A percentile compares a stretch with the other conserved stretches of the same genome.
These are phyloP conservation scores for Backusella tuberculispora DNA, from an alignment of 192 early-diverging fungal species.

Conservation along the genomic window DNA sequence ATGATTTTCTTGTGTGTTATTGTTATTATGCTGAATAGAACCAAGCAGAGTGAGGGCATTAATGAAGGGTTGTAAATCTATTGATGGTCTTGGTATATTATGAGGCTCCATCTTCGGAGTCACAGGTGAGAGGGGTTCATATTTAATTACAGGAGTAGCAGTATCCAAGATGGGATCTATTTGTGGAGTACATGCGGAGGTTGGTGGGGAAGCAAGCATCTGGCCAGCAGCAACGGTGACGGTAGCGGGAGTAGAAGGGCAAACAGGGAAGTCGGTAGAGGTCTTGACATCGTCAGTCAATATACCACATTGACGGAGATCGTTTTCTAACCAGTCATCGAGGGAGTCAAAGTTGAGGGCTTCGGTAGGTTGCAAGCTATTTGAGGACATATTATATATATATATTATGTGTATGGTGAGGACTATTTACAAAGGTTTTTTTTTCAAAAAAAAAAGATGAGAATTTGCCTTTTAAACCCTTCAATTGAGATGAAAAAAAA, in stretches of 20 bases:
- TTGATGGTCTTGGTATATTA: conserved; percentile 14
- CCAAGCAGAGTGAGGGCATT: conserved; percentile 16
- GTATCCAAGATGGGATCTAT: background rate
- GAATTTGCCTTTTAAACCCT: background rate
- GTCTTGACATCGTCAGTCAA: conserved; percentile 6
- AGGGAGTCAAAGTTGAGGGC: conserved; percentile 27
- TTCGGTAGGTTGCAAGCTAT: background rate
- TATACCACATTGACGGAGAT: conserved; percentile 37
- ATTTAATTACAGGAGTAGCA: conserved; percentile 15
- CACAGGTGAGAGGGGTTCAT: conserved; percentile 20
- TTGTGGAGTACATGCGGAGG: conserved; percentile 10
- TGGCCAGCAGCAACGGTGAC: background rate
- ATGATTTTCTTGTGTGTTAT: background rate
- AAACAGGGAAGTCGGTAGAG: background rate
- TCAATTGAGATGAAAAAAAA: background rate
- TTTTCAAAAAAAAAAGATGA: background rate
- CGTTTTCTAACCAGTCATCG: conserved; percentile 42
- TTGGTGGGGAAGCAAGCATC: conserved; percentile 14
- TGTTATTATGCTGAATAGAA: background rate
- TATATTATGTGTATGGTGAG: background rate
- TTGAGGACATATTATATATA: background rate
- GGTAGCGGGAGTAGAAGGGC: background rate
- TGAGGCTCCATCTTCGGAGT: conserved; percentile 9
- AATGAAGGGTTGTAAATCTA: conserved; percentile 24
- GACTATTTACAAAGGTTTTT: background rate